Evolutionary conservation across 345 rosid genomes (phyloP).

Genomic region (Aquilaria yunnanensis): DNA sequence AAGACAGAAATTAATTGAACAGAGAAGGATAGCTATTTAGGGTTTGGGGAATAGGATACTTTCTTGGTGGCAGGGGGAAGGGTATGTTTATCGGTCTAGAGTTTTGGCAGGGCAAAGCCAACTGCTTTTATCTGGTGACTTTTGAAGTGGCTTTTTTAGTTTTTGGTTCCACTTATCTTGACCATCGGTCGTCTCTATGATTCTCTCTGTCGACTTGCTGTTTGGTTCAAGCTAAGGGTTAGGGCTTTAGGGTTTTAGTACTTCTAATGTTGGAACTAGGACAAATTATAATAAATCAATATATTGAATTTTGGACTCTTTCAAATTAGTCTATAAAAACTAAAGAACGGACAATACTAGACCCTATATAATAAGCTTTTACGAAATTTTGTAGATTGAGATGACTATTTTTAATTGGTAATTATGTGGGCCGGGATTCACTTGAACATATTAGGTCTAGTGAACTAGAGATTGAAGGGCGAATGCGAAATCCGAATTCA

Average conservation of each 20-base stretch:
- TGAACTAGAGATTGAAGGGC: too few relatives aligned
- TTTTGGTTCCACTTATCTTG: constrained; percentile 24
- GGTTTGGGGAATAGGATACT: constrained; percentile 40
- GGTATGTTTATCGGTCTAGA: constrained; percentile 30
- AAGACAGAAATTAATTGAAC: constrained; percentile 14
- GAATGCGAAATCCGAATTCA: too few relatives aligned
- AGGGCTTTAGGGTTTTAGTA: constrained; percentile 3
- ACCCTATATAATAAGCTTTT: too few relatives aligned
- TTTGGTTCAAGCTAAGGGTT: not conserved
- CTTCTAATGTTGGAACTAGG: not conserved
- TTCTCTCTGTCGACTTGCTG: not conserved
- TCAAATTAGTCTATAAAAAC: too few relatives aligned
- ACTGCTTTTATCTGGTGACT: constrained; percentile 14
- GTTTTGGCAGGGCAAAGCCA: constrained; percentile 37
- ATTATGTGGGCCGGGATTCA: too few relatives aligned
- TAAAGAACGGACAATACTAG: too few relatives aligned
- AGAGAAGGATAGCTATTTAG: constrained; percentile 33
- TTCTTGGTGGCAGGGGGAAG: constrained; percentile 42
- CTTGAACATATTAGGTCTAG: too few relatives aligned
- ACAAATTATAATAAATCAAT: not conserved
- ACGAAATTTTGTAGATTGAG: too few relatives aligned
- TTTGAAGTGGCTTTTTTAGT: constrained; percentile 18
- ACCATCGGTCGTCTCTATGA: constrained; percentile 24
- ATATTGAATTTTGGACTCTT: too few relatives aligned
- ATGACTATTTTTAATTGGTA: too few relatives aligned